Base-by-base conservation (phyloP, 805 yeast species). In the Cyberlindnera misumaiensis region DNA sequence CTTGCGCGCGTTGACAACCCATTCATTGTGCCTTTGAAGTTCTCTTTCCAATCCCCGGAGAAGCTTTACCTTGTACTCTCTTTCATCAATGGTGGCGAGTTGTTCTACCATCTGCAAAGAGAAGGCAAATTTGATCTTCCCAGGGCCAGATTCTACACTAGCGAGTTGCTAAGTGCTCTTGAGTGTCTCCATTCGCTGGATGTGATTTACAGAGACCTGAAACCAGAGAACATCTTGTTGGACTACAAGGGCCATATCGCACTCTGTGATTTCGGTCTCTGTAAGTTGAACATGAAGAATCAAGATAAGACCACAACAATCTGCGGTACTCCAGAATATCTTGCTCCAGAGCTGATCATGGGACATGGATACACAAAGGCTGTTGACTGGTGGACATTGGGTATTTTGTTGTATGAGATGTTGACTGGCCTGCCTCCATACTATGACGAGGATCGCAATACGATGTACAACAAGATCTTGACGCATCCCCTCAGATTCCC, bases 311-410 rank as follows among this genome's bases (percentile, higher is more conserved):
- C 87, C 1, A 83, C 82, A 52, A 93, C 98, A 0, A 93, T 93
- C 59, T 93, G 98, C 63, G 98, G 98, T 30, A 93, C 98, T 0
- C 97, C 97, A 1, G 97, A 93, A 62, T 93, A 93, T 61, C 69
- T 93, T 49, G 96, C 97, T 1, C 98, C 98, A 1, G 98, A 93
- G 62, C 68, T 93, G 49, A 67, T 93, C 35, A 67, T 88, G 51
- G 93, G 94, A 35, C 88, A 85, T 58, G 97, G 97, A 2, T 93
- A 93, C 62, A 88, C 97, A 3, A 80, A 95, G 59, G 83, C 83
- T 9, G 97, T 93, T 16, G 98, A 93, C 62, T 93, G 96, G 90
- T 93, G 98, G 98, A 93, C 98, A 1, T 68, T 93, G 51, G 98
- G 98, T 30, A 89, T 90, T 13, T 68, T 93, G 38, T 67, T 93